Evolutionary conservation across 306 rosid genomes (phyloP), one percentile per base, ranked within the genome.

Genomic region (Gleditsia sinensis): DNA sequence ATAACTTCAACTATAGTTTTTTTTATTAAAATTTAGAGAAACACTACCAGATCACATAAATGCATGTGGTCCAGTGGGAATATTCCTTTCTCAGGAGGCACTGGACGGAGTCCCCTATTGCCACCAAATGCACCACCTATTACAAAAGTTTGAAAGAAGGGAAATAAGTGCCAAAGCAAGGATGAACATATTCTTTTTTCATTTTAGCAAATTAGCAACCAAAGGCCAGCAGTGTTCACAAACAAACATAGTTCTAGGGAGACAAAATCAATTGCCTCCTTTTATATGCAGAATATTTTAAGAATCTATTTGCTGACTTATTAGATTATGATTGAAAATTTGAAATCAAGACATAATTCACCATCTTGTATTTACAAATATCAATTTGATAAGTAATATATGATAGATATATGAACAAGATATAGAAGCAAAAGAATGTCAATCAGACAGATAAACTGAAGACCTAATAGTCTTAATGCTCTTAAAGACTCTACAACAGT

Each of bases 51-150:
- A 84, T 94, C 98, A 84, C 98, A 94, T 63, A 94, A 85, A 84
- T 91, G 98, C 95, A 91, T 71, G 76, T 83, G 97, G 69, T 91
- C 98, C 87, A 94, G 88, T 62, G 98, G 98, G 76, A 91, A 94
- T 69, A 94, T 81, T 65, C 98, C 98, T 84, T 94, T 94, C 76
- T 94, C 97, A 2, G 98, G 98, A 77, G 97, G 98, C 58, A 94
- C 87, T 2, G 98, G 96, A 30, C 95, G 84, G 62, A 88, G 79
- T 48, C 98, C 99, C 77, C 99, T 84, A 75, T 87, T 92, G 34
- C 99, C 99, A 42, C 98, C 98, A 87, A 94, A 94, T 20, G 98
- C 96, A 62, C 96, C 98, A 40, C 99, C 97, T 94, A 54, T 78
- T 45, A 59, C 28, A 72, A 2, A 40, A 83, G 43, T 43, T 71